Base-by-base conservation (phyloP, 2,329 filamentous ascomycete genomes). In the Pseudogymnoascus sp. region DNA sequence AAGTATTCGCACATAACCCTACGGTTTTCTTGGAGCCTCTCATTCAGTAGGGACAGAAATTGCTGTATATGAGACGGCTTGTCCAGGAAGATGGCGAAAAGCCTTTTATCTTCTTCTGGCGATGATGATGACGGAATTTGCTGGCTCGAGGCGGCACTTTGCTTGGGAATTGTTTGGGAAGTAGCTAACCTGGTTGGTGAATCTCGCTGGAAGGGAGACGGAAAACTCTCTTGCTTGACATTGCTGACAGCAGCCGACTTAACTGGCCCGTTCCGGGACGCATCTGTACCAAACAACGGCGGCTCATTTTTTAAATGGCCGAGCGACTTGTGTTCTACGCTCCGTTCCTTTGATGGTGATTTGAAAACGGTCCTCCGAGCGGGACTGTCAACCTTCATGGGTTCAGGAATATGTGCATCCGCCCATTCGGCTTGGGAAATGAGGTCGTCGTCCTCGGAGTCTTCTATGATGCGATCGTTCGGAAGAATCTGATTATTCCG, bases 81-180 rank as follows among this genome's bases (percentile, higher is more conserved):
- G 14, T 66, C 65, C 7, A 74, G 38, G 60, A 65, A 73, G 1
- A 65, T 23, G 5, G 43, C 62, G 3, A 71, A 67, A 12, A 73
- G 23, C 34, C 65, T 69, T 49, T 69, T 70, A n/a, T 73, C 72
- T 43, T 72, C 69, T 2, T 43, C 12, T 25, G 62, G 60, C 3
- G 69, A 59, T 28, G 66, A 67, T 12, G 67, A 67, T 25, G 62
- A 63, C 14, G 69, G 65, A 18, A 64, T 66, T 40, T 65, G 63
- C 46, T 71, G 69, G 23, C 64, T 68, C 2, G 69, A 69, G 16
- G 36, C 21, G 21, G 36, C 14, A 18, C 18, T 40, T 40, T 36
- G 36, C 34, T 14, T 36, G 46, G 18, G 49, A 59, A 18, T 60
- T 46, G 31, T 38, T 43, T 68, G 69, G 1, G 53, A 21, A 14